phyloP scores from a whole-genome alignment of 768 basidiomycete genomes.

The Steccherinum ochraceum region DNA sequence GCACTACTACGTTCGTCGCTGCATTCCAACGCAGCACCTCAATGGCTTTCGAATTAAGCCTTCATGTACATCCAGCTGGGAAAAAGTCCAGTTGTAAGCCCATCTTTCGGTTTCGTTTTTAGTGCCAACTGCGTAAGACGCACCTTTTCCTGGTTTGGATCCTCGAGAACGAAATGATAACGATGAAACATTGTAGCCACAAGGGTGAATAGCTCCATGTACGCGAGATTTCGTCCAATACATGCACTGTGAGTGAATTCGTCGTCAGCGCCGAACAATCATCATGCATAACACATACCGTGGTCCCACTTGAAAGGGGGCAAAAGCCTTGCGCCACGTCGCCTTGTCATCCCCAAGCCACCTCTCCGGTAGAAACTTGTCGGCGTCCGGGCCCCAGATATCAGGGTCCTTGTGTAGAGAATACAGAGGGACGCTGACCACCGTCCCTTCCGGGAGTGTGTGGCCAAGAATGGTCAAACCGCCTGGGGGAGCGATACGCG shows the following conservation, averaged over 20 bases:
- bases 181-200: conserved; percentile 8
- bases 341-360: conserved; percentile 20
- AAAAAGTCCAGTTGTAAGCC: not conserved
- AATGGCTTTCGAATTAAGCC: conserved; percentile 3
- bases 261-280: too few species aligned
- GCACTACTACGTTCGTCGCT: too few species aligned
- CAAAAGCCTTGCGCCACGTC: conserved; percentile 7
- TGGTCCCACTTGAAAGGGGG: conserved; percentile 12
- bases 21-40: not conserved
- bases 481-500: not conserved
- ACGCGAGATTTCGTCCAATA: conserved; percentile 6
- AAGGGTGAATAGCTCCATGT: conserved; percentile 5
- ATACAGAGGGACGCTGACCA: not conserved
- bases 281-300: conserved; percentile 7
- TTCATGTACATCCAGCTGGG: not conserved
- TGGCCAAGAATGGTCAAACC: not conserved
- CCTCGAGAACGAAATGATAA: conserved; percentile 2
- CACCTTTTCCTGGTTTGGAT: not conserved
- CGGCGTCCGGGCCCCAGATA: not conserved
- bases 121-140: not conserved
- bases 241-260: conserved; percentile 2
- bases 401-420: not conserved
- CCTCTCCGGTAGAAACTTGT: conserved; percentile 21
- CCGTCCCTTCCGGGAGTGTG: not conserved
- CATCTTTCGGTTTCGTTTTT: not conserved